Evolutionary conservation across 179 eudicot genomes (phyloP).

Genomic region (Pouteria campechiana): DNA sequence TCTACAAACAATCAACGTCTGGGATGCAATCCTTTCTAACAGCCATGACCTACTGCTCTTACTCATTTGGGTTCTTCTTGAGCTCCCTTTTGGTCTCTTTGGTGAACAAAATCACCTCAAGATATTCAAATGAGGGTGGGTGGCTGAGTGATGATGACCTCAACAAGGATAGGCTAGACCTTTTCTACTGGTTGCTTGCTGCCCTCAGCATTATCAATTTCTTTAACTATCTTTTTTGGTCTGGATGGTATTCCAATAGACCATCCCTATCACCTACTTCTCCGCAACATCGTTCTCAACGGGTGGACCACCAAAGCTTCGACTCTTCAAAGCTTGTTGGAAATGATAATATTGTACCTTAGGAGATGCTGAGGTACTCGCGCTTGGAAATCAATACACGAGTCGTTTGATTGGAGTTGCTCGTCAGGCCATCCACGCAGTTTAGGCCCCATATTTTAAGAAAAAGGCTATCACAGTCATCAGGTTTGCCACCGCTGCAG

Average conservation of each 20-base stretch:
- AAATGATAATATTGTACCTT: neutral
- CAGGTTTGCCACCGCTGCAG: no score
- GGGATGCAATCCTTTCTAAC: slow-evolving; percentile 79
- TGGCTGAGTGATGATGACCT: slow-evolving; percentile 82
- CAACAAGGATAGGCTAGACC: slow-evolving; percentile 62
- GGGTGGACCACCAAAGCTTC: neutral
- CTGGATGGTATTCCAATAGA: slow-evolving; percentile 61
- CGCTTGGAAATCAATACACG: no score
- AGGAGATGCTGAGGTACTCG: no score
- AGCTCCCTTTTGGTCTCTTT: slow-evolving; percentile 71
- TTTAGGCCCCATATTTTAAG: no score
- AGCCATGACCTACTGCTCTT: slow-evolving; percentile 82
- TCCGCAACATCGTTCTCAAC: neutral
- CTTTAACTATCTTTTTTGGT: slow-evolving; percentile 73
- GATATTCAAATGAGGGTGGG: slow-evolving; percentile 22
- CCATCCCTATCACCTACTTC: slow-evolving; percentile 27
- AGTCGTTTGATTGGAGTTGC: no score
- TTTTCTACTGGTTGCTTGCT: slow-evolving; percentile 84
- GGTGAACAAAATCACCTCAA: slow-evolving; percentile 46
- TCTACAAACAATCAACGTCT: slow-evolving; percentile 62
- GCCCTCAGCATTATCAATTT: slow-evolving; percentile 66
- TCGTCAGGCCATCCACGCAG: no score
- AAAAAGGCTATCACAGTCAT: no score
- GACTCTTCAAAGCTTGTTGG: slow-evolving; percentile 1
- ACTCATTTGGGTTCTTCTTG: slow-evolving; percentile 84